These are phyloP conservation scores for Nicotiana paniculata DNA, from an alignment of 257 asterid genomes.

Conservation along the genomic window DNA sequence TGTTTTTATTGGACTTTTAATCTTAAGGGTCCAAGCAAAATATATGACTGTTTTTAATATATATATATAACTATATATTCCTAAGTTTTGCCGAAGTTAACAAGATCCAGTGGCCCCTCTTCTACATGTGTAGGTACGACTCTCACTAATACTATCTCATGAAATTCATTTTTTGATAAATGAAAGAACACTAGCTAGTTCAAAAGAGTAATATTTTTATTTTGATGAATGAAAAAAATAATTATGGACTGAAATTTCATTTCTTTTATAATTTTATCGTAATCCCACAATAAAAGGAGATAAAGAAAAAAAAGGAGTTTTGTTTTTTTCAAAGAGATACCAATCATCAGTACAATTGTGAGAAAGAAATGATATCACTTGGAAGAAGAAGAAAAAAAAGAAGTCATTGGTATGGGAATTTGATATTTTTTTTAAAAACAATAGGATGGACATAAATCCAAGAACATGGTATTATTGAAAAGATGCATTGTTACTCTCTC, in stretches of 20 bases:
- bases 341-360: too few relatives aligned
- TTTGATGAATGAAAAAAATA: background rate
- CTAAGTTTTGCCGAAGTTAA: too few relatives aligned
- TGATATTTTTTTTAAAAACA: background rate
- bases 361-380: background rate
- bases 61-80: too few relatives aligned
- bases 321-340: background rate
- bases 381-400: background rate
- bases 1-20: accelerated
- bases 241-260: background rate
- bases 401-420: background rate
- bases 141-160: too few relatives aligned
- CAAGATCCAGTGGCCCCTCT: too few relatives aligned
- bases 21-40: too few relatives aligned
- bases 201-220: too few relatives aligned
- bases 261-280: too few relatives aligned
- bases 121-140: too few relatives aligned
- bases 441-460: background rate
- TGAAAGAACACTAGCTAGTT: background rate
- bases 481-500: background rate
- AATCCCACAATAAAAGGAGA: background rate
- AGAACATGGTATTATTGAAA: background rate
- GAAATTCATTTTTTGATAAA: too few relatives aligned
- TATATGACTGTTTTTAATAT: too few relatives aligned
- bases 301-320: too few relatives aligned